Evolutionary conservation across 257 asterid genomes (phyloP).

Genomic region (Solanum chaucha): DNA sequence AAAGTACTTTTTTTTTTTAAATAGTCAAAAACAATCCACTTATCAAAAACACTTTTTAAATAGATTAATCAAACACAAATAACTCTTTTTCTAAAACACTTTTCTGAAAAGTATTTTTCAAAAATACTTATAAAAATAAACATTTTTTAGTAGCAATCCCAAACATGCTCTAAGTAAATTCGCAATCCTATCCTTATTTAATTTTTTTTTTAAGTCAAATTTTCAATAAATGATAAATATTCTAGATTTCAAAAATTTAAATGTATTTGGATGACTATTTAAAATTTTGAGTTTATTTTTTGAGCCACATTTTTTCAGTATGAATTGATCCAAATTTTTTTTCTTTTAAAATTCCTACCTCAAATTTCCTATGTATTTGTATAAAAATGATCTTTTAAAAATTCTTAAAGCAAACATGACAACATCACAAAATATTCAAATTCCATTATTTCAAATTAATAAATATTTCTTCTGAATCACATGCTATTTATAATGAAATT

Average conservation of each 20-base stretch:
- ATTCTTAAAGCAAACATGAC: background rate
- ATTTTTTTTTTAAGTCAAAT: background rate
- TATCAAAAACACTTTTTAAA: too few relatives aligned
- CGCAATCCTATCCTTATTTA: background rate
- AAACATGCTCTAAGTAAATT: background rate
- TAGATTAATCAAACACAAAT: background rate
- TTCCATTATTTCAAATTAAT: too few relatives aligned
- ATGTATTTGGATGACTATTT: background rate
- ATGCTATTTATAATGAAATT: background rate
- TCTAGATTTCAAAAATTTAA: background rate
- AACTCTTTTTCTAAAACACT: background rate
- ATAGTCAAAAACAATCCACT: background rate
- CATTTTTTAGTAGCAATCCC: too few relatives aligned
- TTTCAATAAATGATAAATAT: too few relatives aligned
- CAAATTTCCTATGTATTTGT: background rate
- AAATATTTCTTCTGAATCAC: too few relatives aligned
- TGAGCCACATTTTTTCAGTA: too few relatives aligned
- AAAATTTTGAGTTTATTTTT: too few relatives aligned
- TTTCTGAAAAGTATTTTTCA: too few relatives aligned
- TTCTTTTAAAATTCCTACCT: background rate
- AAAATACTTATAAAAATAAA: too few relatives aligned
- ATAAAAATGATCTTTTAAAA: too few relatives aligned
- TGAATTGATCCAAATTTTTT: background rate
- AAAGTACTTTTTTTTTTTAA: too few relatives aligned
- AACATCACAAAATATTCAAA: too few relatives aligned